Base-by-base conservation (phyloP, 495 filamentous ascomycete genomes). In the Lophium mytilinum region DNA sequence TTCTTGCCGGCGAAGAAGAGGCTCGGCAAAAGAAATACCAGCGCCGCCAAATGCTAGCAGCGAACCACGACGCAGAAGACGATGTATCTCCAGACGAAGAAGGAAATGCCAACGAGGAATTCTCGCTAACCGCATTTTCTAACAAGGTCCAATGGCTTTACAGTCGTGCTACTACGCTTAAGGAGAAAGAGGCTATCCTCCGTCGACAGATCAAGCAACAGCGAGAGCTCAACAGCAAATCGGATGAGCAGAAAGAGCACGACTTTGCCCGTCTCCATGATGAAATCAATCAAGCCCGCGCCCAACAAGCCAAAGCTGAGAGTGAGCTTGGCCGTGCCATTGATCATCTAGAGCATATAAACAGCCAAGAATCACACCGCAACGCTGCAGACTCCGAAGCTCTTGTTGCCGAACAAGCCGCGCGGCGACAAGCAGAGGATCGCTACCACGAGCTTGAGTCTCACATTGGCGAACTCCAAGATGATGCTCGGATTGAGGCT, bases 171-270 rank as follows among this genome's bases (percentile, higher is more conserved):
- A 79, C 79, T 8, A 72, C 57, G n/a, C 72, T 95, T 19, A 79
- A 86, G 37, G 89, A 95, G 58, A 89, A 95, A 60, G 90, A 95
- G 69, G 79, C 79, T 48, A 90, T 90, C 15, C 71, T 95, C 19
- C 84, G 87, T 57, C 83, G 88, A 3, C 90, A 96, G 62, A 89
- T 95, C 62, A 89, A 94, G 71, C 89, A 95, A 67, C 90, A 96
- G 70, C 84, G 89, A 40, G 89, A 93, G 64, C 78, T 95, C 50
- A 93, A 90, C 67, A 87, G 72, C 61, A 79, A 80, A 64, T 83
- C 80, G 11, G 62, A 67, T 33, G 60, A 52, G 17, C 56, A 66
- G 33, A 66, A 66, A 37, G 64, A 63, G 41, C 57, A 45, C 9
- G 50, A 62, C 43, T 62, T 66, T 50, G 24, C 9, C 17, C 55